Conservation (phyloP, 2,329 filamentous ascomycete genomes). For the Sporothrix pseudoabietina region DNA sequence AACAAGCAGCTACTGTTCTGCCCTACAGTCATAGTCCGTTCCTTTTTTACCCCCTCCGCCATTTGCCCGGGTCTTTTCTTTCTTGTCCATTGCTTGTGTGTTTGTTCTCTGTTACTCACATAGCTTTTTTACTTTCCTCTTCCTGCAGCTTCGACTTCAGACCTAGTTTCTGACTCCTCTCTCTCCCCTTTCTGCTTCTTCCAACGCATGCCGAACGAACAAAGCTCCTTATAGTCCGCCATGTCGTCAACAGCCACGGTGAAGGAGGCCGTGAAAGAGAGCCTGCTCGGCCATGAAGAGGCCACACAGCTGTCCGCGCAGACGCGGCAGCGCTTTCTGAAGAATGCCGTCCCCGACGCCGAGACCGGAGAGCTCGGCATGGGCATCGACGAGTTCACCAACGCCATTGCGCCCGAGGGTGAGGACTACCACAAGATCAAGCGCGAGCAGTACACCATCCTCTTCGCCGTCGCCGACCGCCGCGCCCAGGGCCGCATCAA, state of each 20-base stretch:
- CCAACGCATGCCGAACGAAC: conserved; percentile 21
- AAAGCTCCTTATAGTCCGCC: conserved; percentile 16
- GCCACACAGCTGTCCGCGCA: conserved; percentile 69
- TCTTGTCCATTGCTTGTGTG: not conserved
- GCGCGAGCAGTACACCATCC: conserved; percentile 89
- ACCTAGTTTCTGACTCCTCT: not conserved
- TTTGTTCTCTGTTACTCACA: conserved; percentile 17
- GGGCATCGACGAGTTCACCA: conserved; percentile 82
- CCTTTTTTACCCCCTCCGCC: not conserved
- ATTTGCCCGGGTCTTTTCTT: not conserved
- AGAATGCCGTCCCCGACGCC: conserved; percentile 74
- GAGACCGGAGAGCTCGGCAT: conserved; percentile 77
- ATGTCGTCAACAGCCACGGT: conserved; percentile 53
- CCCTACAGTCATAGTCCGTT: not conserved
- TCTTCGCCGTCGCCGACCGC: conserved; percentile 89
- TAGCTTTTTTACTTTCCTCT: not conserved
- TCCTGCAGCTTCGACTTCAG: not conserved
- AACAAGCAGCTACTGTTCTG: conserved; percentile 9
- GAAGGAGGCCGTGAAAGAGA: conserved; percentile 76
- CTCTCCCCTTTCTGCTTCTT: not conserved
- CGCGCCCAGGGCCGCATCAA: conserved; percentile 71
- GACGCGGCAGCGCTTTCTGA: conserved; percentile 73
- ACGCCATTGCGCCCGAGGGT: conserved; percentile 80
- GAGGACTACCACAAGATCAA: conserved; percentile 99
- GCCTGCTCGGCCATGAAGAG: conserved; percentile 66